Percentiles rank a stretch among this genome's conserved stretches.
phyloP scores from a whole-genome alignment of 345 rosid genomes.

The Atalantia buxifolia region DNA sequence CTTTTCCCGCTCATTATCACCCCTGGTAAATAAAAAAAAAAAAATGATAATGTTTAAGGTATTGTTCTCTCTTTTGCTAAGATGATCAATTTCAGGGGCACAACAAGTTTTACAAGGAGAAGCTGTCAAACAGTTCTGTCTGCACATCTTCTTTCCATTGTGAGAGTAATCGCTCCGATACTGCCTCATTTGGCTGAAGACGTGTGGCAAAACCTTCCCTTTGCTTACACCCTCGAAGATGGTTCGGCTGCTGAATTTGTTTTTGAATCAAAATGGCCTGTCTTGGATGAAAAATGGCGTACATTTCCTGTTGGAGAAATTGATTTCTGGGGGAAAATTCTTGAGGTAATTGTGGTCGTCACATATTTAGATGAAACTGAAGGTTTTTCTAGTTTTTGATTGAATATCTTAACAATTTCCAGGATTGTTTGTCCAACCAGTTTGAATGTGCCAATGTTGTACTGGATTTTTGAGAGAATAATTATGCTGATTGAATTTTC shows the following conservation, averaged over 20 bases:
- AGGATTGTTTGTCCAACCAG: neutral
- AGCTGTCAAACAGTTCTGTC: slow-evolving; percentile 97
- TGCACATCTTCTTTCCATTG: slow-evolving; percentile 75
- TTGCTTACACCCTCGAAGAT: slow-evolving; percentile 44
- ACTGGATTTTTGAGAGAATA: neutral
- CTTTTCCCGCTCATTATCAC: neutral
- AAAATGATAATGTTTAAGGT: neutral
- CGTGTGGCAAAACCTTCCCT: slow-evolving; percentile 96
- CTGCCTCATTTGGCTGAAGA: slow-evolving; percentile 97
- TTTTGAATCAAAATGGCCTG: slow-evolving; percentile 88
- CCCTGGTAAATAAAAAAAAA: neutral
- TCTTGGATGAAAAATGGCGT: slow-evolving; percentile 55
- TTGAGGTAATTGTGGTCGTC: slow-evolving; percentile 53
- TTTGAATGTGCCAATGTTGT: neutral
- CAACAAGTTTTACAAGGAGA: slow-evolving; percentile 69
- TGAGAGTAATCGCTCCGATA: slow-evolving; percentile 80
- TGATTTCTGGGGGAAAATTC: slow-evolving; percentile 71
- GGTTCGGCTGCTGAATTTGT: slow-evolving; percentile 68
- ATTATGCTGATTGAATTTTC: neutral
- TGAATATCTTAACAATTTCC: neutral
- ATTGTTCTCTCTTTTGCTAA: neutral
- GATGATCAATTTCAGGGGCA: slow-evolving; percentile 58
- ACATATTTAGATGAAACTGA: neutral
- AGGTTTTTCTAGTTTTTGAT: neutral
- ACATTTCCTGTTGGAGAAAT: slow-evolving; percentile 64